These are phyloP conservation scores for Melampsora americana DNA, from an alignment of 1,284 basidiomycete species.

Conservation along the genomic window DNA sequence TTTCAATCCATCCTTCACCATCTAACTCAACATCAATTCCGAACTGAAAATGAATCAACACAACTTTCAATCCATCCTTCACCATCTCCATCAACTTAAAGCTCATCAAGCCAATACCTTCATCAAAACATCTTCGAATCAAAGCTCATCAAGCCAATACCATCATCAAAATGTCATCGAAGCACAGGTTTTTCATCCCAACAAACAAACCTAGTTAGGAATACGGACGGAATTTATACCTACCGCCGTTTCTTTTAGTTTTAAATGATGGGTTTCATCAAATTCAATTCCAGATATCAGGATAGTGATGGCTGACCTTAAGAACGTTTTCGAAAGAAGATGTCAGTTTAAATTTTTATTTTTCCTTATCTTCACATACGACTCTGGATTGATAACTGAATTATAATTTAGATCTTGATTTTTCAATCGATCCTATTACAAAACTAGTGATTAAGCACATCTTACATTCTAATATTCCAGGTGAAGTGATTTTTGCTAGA, in stretches of 20 bases:
- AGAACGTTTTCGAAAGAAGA: slow-evolving; percentile 52
- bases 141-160: slow-evolving; percentile 26
- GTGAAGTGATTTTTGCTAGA: slow-evolving; percentile 50
- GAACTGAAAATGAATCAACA: too few species aligned
- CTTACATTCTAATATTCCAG: slow-evolving; percentile 51
- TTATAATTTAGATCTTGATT: slow-evolving; percentile 50
- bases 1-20: too few species aligned
- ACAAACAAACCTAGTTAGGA: background rate
- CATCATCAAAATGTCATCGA: background rate
- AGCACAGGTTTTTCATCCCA: too few species aligned
- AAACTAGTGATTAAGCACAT: slow-evolving; percentile 49
- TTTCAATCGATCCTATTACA: slow-evolving; percentile 46
- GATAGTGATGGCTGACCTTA: too few species aligned
- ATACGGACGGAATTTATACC: slow-evolving; percentile 5
- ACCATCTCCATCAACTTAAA: too few species aligned
- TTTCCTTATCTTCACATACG: background rate
- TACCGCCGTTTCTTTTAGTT: slow-evolving; percentile 19
- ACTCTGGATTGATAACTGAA: slow-evolving; percentile 17
- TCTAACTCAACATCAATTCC: too few species aligned
- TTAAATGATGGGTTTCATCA: slow-evolving; percentile 22
- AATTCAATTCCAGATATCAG: too few species aligned
- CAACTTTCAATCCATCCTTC: too few species aligned
- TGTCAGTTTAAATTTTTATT: slow-evolving; percentile 43
- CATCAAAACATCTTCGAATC: background rate
- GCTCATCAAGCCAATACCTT: too few species aligned